Evolutionary conservation across 2,329 filamentous ascomycete species (phyloP).

Genomic region (Verticillium dahliae): DNA sequence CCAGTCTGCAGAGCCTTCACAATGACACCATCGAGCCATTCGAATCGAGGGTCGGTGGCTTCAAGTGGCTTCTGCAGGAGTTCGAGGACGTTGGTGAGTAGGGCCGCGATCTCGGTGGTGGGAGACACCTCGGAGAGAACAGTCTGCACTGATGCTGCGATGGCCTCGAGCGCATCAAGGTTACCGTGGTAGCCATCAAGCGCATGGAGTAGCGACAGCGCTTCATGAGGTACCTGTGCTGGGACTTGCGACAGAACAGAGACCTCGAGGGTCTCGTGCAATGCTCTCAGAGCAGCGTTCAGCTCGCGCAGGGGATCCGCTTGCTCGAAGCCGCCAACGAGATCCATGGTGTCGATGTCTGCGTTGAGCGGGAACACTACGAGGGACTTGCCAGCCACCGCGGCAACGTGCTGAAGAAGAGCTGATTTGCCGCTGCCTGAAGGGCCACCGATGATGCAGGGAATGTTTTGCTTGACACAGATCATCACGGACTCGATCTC

Average conservation of each 20-base stretch:
- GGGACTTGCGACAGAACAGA: slow-evolving; percentile 44
- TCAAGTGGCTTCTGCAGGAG: slow-evolving; percentile 47
- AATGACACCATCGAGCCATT: slow-evolving; percentile 92
- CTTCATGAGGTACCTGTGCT: slow-evolving; percentile 34
- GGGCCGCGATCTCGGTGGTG: slow-evolving; percentile 36
- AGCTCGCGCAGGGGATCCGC: slow-evolving; percentile 73
- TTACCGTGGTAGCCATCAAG: slow-evolving; percentile 37
- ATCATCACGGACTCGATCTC: slow-evolving; percentile 83
- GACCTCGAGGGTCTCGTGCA: slow-evolving; percentile 45
- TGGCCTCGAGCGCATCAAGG: slow-evolving; percentile 25
- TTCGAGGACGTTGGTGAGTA: slow-evolving; percentile 40
- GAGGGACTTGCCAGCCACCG: slow-evolving; percentile 66
- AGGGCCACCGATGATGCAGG: slow-evolving; percentile 79
- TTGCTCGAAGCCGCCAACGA: slow-evolving; percentile 95
- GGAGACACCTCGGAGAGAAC: slow-evolving; percentile 34
- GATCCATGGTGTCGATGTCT: slow-evolving; percentile 93
- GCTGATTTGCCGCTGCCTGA: slow-evolving; percentile 84
- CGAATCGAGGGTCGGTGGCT: slow-evolving; percentile 74
- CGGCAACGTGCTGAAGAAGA: slow-evolving; percentile 74
- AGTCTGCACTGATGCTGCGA: slow-evolving; percentile 29
- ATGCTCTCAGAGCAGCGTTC: slow-evolving; percentile 43
- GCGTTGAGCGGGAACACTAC: slow-evolving; percentile 86
- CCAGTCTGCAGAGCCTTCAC: slow-evolving; percentile 81
- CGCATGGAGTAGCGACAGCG: slow-evolving; percentile 42
- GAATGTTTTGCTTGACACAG: slow-evolving; percentile 79